Base-by-base conservation (phyloP, 1,284 basidiomycete species). In the Ustilago curta region DNA sequence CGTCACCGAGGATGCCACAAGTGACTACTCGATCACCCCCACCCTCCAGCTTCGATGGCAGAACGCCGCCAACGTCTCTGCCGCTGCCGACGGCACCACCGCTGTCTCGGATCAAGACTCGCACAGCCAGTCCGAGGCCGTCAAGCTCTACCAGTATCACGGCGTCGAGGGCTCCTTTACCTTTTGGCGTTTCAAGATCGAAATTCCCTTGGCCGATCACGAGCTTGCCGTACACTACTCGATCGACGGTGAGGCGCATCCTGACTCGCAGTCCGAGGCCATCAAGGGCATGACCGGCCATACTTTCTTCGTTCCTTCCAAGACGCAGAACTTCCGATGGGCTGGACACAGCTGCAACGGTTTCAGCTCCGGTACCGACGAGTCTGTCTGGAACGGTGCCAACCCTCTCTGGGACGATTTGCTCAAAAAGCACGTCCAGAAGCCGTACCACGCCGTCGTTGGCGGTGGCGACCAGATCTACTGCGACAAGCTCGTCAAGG, bases 101-200 rank as follows among this genome's bases (percentile, higher is more conserved):
- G 54, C 59, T 9, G 60, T 71, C 29, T 60, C 67, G 7, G 65
- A 74, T 8, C 44, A 63, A 8, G 59, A 76, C 40, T 70, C 59
- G 44, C 57, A 61, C 54, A 65, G 27, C 43, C 49, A 61, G 42
- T 73, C 74, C n/a, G 83, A 87, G 6, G 93, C 91, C 2, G 89
- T 93, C 72, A 91, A 92, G 81, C 89, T 98, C 50, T 93, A 90
- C 86, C 91, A 92, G 9, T 94, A 95, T 86, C 87, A 88, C 19
- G 91, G 91, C 18, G 56, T 49, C 59, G 90, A 72, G 44, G 87
- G 93, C 16, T 91, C 91, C 0, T 93, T 89, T 83, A 94, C 93
- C 1, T 99, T 99, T 87, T 98, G 94, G 93, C 89, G 97, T 58
- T 98, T 98, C 87, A 89, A 92, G 84, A 90, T 98, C 59, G 90